phyloP scores from a whole-genome alignment of 1,284 basidiomycete genomes.

The Polyporus tsugae region DNA sequence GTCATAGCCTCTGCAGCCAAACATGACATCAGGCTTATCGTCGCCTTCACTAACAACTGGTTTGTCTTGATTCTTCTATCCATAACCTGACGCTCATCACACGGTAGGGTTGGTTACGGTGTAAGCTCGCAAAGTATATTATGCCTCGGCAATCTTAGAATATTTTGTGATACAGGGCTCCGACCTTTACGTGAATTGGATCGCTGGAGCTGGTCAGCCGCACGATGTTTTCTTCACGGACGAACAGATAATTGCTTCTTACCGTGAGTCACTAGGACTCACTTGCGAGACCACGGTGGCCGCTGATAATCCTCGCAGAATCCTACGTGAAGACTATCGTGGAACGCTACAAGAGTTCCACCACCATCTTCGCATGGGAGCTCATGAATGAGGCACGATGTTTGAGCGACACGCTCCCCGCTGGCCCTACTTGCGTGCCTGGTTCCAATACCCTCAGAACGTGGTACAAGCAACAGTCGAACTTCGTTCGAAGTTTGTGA shows the following conservation, averaged over 20 bases:
- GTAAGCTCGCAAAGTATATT: conserved; percentile 29
- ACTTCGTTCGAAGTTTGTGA: conserved; percentile 59
- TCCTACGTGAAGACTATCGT: conserved; percentile 62
- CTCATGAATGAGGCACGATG: conserved; percentile 67
- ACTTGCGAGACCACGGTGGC: not conserved
- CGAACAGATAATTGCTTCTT: conserved; percentile 54
- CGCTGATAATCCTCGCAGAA: conserved; percentile 44
- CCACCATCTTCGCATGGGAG: conserved; percentile 66
- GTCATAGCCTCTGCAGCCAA: conserved; percentile 66
- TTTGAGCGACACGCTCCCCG: conserved; percentile 51
- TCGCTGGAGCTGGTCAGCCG: conserved; percentile 50
- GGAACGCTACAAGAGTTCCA: conserved; percentile 60
- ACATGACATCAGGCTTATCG: conserved; percentile 64
- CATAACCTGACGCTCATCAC: not conserved
- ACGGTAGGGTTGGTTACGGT: conserved; percentile 45
- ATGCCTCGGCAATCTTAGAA: not conserved
- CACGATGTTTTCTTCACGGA: conserved; percentile 65
- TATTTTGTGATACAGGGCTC: conserved; percentile 36
- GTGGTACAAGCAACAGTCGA: conserved; percentile 61
- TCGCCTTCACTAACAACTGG: conserved; percentile 81
- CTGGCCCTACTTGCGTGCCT: conserved; percentile 56
- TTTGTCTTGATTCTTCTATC: conserved; percentile 27
- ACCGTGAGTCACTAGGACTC: conserved; percentile 48
- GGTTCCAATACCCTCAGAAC: conserved; percentile 53
- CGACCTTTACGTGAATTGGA: conserved; percentile 63